Base-by-base conservation (phyloP, 805 yeast genomes). In the Candida coleopterorum region DNA sequence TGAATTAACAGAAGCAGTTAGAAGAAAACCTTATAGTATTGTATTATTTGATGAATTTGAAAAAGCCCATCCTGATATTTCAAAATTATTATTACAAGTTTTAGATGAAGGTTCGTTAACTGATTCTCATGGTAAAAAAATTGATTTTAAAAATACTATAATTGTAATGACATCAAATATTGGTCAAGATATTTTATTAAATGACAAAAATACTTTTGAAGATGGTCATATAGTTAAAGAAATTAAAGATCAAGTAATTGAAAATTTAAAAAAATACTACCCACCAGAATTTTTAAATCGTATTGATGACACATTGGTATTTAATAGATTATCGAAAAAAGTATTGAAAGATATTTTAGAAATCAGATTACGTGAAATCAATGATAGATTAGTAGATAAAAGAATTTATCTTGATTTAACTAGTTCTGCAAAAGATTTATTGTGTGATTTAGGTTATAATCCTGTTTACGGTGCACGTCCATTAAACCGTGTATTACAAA, bases 261-360 rank as follows among this genome's bases (percentile, higher is more conserved):
- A 86, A 9, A 66, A 75, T 7, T 79, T 93, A 75, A 81, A 75
- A 48, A 64, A 63, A 29, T 62, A 75, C 48, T 93, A 93, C 51
- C 89, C 97, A 14, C 98, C 98, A 0, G 98, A 93, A 60, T 93
- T 93, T 51, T 73, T 93, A 56, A 93, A 93, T 59, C 80, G 98
- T 57, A 74, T 93, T 49, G 97, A 93, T 53, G 97, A 93, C 45
- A 78, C 87, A n/a, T 68, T 93, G 12, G 88, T 93, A 2, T 93
- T 93, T 72, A 93, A 93, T 67, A 77, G 96, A 52, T 69, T 93
- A 18, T 83, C 96, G 3, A 85, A 81, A 53, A 55, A 60, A 2
- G 85, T 94, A 1, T 69, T 93, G 46, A 68, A 81, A 45, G 75
- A 74, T 33, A 93, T 93, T 47, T 90, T 93, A 35, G 90, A 89